phyloP scores from a whole-genome alignment of 2,329 filamentous ascomycete genomes.

The Myriosclerotinia scirpicola region DNA sequence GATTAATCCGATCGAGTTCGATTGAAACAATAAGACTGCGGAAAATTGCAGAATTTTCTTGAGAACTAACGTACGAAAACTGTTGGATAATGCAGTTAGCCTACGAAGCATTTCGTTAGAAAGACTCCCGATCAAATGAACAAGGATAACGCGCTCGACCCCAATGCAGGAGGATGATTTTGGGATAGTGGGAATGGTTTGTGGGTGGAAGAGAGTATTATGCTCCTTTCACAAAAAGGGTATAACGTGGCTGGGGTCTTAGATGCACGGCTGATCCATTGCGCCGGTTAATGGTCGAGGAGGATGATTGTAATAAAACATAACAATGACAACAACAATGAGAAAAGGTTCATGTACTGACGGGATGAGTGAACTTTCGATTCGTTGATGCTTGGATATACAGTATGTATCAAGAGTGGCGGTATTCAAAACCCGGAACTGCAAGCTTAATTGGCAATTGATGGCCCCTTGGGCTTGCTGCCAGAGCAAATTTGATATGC shows the following conservation, averaged over 20 bases:
- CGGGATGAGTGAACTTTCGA: constrained; percentile 1
- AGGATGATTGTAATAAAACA: neutral
- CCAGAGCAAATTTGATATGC: constrained; percentile 4
- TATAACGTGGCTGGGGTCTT: constrained; percentile 25
- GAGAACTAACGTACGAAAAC: constrained; percentile 25
- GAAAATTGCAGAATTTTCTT: constrained; percentile 24
- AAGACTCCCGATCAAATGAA: constrained; percentile 18
- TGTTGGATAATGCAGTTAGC: constrained; percentile 24
- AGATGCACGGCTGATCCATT: constrained; percentile 27
- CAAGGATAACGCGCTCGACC: constrained; percentile 18
- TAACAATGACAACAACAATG: neutral
- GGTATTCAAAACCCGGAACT: neutral
- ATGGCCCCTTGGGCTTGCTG: neutral
- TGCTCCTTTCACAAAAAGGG: constrained; percentile 23
- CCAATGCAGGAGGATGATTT: constrained; percentile 22
- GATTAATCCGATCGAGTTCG: constrained; percentile 21
- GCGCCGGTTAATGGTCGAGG: constrained; percentile 26
- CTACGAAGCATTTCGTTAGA: constrained; percentile 19
- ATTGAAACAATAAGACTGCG: constrained; percentile 21
- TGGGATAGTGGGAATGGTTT: constrained; percentile 15
- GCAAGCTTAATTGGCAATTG: constrained; percentile 6
- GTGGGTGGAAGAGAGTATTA: constrained; percentile 6
- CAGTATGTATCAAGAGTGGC: neutral
- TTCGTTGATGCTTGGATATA: constrained; percentile 1
- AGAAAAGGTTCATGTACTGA: constrained; percentile 18